Evolutionary conservation across 495 filamentous ascomycete genomes (phyloP), one percentile per base, ranked within the genome.

Genomic region (Talaromyces adpressus): DNA sequence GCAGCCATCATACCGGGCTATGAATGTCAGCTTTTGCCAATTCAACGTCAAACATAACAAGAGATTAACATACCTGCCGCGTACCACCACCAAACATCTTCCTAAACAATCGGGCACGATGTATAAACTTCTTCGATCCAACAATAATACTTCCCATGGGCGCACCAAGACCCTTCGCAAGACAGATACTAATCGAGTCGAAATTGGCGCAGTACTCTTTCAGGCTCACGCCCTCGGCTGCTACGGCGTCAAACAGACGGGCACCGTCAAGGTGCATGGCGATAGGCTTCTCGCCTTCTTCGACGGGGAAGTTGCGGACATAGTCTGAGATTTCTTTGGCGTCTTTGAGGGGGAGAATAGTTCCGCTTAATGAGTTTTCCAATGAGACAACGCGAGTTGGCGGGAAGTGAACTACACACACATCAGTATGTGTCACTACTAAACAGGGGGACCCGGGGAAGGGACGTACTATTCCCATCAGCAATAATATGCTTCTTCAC

Each of bases 161-260:
- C 4, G 91, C 91, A 0, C 91, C 90, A 0, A 93, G 77, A 0
- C 89, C 87, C 73, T 94, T 94, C 47, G 82, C 85, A 64, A 94
- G 87, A 72, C 89, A 93, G 6, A 93, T 76, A 45, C 76, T 85
- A 1, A 90, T 73, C 41, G 81, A 88, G 67, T 94, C 91, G 63
- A 91, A 89, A 63, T 81, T 82, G 0, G 65, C 74, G 18, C 84
- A 81, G 66, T 84, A 92, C 3, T 89, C 88, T 4, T 77, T 67
- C n/a, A 93, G 68, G 18, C 75, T 71, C 25, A 79, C 76, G 0
- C 78, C 79, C 7, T 77, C 78, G 1, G 82, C 74, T 1, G 79
- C 77, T 4, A 82, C 79, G 1, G 81, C 85, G 64, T 90, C 87
- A 84, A 86, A 91, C 30, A 93, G 70, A 36, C 90, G 71, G 0